phyloP scores from a whole-genome alignment of 768 basidiomycete species.

The Pisolithus sp. region DNA sequence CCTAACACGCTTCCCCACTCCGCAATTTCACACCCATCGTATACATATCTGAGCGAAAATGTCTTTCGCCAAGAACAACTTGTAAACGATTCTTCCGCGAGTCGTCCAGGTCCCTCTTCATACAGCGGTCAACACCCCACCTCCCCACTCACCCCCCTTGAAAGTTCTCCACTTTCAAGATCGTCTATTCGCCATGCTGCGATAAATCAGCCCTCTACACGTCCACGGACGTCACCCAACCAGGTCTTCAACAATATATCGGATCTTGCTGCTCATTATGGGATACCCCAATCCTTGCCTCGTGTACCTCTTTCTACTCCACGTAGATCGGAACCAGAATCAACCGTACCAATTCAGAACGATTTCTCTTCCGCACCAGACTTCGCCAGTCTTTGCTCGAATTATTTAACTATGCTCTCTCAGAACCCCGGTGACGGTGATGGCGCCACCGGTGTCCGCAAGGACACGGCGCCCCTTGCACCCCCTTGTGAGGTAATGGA shows the following conservation, averaged over 20 bases:
- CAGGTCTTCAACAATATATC: slow-evolving; percentile 57
- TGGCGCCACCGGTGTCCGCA: slow-evolving; percentile 28
- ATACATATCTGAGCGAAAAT: slow-evolving; percentile 37
- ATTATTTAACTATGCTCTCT: slow-evolving; percentile 66
- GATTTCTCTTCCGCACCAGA: slow-evolving; percentile 30
- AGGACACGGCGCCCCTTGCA: slow-evolving; percentile 22
- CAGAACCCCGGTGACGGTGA: slow-evolving; percentile 37
- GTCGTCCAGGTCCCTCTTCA: slow-evolving; percentile 31
- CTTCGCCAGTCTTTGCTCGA: slow-evolving; percentile 42
- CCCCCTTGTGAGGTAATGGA: slow-evolving; percentile 18
- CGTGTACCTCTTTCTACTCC: slow-evolving; percentile 58
- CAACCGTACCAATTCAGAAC: slow-evolving; percentile 22
- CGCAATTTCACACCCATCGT: slow-evolving; percentile 45
- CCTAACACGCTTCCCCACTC: slow-evolving; percentile 24
- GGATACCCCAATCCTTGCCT: slow-evolving; percentile 67
- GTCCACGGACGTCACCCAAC: slow-evolving; percentile 59
- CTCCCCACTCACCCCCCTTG: slow-evolving; percentile 34
- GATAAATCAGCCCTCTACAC: slow-evolving; percentile 45
- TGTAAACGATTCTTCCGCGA: slow-evolving; percentile 43
- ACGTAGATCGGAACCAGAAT: slow-evolving; percentile 32
- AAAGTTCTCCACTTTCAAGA: slow-evolving; percentile 52
- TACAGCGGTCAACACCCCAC: slow-evolving; percentile 33
- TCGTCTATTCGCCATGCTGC: slow-evolving; percentile 47
- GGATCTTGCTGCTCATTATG: slow-evolving; percentile 73
- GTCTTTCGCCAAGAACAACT: slow-evolving; percentile 31